Evolutionary conservation across 2,329 filamentous ascomycete species (phyloP), one percentile per base, ranked within the genome.

Genomic region (Fusarium palustre): DNA sequence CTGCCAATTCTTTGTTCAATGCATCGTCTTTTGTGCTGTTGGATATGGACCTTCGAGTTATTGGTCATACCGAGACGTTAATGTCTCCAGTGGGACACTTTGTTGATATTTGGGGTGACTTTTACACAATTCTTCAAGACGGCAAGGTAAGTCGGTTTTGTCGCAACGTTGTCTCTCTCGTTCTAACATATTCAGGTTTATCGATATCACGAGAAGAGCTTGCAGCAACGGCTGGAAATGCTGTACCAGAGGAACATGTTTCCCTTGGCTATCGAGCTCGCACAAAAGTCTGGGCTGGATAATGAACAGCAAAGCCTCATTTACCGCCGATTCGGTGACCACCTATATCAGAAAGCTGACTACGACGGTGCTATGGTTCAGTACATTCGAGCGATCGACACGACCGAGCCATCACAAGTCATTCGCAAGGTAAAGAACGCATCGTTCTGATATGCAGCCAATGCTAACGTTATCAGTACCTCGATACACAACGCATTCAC

Each of bases 281-380:
- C 96, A 1, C 93, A 97, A 75, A 97, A 97, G 78, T 90, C 91
- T 12, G 92, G 93, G 2, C 86, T 97, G 74, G 92, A 94, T 77
- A 81, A 83, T 4, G 84, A 90, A 47, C 93, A 97, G 78, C 93
- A 97, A 74, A 97, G 97, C 74, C 84, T 92, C 60, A 99, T 99
- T 61, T 97, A 95, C 76, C 90, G 95, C 61, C 94, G 91, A 77
- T 98, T 97, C 78, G 96, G 95, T 15, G 96, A 99, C 77, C 92
- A 95, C 75, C 81, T 98, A 5, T 98, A 99, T 75, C 93, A 97
- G 70, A 97, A 97, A 75, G 93, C 92, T 7, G 94, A 97, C 76
- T 99, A 95, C 76, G 96, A 99, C 76, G 96, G 92, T 9, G 94
- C 97, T n/a, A 99, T 99, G 97, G 91, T 97, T 74, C 96, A 98